A percentile compares a stretch with the other conserved stretches of the same genome.
Conservation (phyloP, 805 yeast species). For the Yarrowia deformans region DNA sequence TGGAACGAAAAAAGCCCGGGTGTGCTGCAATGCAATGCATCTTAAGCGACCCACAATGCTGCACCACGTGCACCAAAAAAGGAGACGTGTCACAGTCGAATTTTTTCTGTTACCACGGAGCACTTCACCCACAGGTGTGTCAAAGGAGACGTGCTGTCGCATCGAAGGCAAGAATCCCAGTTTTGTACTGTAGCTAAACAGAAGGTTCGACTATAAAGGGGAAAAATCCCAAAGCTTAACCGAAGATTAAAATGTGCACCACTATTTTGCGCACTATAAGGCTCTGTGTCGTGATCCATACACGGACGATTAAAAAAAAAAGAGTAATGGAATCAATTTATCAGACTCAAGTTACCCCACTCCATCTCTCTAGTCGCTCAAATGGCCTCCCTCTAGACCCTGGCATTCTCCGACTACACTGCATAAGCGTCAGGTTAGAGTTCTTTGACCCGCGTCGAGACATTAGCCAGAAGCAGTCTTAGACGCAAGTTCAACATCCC, state of each 20-base stretch:
- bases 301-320: neutral
- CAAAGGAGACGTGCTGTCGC: neutral
- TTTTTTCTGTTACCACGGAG: neutral
- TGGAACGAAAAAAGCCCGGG: neutral
- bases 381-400: neutral
- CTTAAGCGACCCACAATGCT: constrained; percentile 4
- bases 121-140: neutral
- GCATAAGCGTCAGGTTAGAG: constrained; percentile 7
- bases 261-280: neutral
- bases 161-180: too few species aligned
- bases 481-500: neutral
- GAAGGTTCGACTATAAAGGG: neutral
- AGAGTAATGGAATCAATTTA: neutral
- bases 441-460: neutral
- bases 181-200: too few species aligned
- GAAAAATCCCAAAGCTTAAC: neutral
- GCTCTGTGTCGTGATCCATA: too few species aligned
- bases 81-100: neutral
- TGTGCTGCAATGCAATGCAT: constrained; percentile 21
- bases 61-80: neutral
- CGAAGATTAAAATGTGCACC: neutral
- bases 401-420: neutral
- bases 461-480: neutral
- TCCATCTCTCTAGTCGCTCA: neutral
- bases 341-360: neutral